A percentile compares a stretch with the other conserved stretches of the same genome.
Evolutionary conservation across 768 basidiomycete species (phyloP).

Genomic region (Strobilomyces echinocephalus): DNA sequence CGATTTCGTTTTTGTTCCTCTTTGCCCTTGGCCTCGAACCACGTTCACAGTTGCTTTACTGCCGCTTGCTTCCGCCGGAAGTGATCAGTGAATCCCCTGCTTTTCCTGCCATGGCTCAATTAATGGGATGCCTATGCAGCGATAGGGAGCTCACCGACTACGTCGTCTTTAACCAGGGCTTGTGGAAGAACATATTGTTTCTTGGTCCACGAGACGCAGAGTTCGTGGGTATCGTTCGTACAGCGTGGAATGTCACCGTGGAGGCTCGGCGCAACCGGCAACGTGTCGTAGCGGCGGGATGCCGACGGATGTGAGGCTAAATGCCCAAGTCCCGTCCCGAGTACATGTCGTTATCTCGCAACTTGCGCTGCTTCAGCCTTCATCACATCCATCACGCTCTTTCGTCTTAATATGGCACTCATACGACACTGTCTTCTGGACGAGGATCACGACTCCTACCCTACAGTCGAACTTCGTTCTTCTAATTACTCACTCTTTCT

Average conservation of each 20-base stretch:
- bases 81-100: slow-evolving; percentile 58
- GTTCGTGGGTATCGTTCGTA: slow-evolving; percentile 47
- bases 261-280: slow-evolving; percentile 46
- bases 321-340: slow-evolving; percentile 9
- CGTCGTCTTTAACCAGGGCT: slow-evolving; percentile 47
- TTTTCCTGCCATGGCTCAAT: slow-evolving; percentile 50
- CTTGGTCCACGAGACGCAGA: slow-evolving; percentile 44
- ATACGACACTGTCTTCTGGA: slow-evolving; percentile 25
- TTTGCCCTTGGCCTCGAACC: slow-evolving; percentile 53
- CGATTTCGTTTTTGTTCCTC: slow-evolving; percentile 54
- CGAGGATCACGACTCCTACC: slow-evolving; percentile 29
- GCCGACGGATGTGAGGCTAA: slow-evolving; percentile 11
- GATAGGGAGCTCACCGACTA: slow-evolving; percentile 32
- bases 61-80: slow-evolving; percentile 48
- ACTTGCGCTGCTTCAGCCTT: slow-evolving; percentile 5
- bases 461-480: slow-evolving; percentile 14
- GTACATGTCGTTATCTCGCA: slow-evolving; percentile 16
- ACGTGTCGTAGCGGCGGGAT: slow-evolving; percentile 7
- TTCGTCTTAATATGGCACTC: slow-evolving; percentile 22
- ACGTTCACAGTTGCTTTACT: slow-evolving; percentile 43
- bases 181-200: slow-evolving; percentile 61
- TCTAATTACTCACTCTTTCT: slow-evolving; percentile 20
- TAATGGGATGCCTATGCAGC: slow-evolving; percentile 40
- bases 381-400: slow-evolving; percentile 15
- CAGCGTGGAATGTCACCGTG: slow-evolving; percentile 70